Conservation (phyloP, 306 rosid genomes). For the Fragaria nilgerrensis region DNA sequence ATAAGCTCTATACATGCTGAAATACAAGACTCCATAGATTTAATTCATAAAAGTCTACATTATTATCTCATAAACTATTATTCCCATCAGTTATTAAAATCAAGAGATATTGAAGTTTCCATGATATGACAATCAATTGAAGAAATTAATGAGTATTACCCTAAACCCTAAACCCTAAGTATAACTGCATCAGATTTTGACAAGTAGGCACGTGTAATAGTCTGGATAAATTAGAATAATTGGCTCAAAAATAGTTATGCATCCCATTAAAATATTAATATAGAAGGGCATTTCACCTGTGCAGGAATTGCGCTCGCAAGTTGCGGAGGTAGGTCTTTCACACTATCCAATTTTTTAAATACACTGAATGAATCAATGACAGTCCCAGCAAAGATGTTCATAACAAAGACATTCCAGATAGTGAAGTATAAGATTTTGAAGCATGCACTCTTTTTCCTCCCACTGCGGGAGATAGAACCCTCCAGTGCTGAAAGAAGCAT, state of each 20-base stretch:
- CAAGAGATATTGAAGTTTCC: not conserved
- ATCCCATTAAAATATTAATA: not conserved
- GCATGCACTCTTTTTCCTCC: slow-evolving; percentile 88
- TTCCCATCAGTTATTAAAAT: not conserved
- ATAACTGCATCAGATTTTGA: not conserved
- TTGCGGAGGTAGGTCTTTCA: slow-evolving; percentile 69
- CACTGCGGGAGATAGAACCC: slow-evolving; percentile 85
- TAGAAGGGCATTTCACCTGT: slow-evolving; percentile 58
- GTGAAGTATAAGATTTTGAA: slow-evolving; percentile 77
- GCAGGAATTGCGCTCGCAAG: slow-evolving; percentile 83
- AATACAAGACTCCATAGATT: not conserved
- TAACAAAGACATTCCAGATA: slow-evolving; percentile 94
- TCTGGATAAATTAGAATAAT: not conserved
- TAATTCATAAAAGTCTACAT: not conserved
- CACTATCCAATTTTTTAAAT: slow-evolving; percentile 40
- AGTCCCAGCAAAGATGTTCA: slow-evolving; percentile 82
- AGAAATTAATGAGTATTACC: not conserved
- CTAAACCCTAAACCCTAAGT: too few species aligned
- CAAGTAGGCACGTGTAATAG: not conserved
- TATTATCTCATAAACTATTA: not conserved
- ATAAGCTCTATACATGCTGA: not conserved
- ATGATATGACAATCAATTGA: slow-evolving; percentile 8
- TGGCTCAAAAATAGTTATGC: not conserved
- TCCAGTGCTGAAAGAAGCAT: slow-evolving; percentile 73
- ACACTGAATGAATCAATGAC: slow-evolving; percentile 55